phyloP scores from a whole-genome alignment of 371 early-diverging fungal genomes.

The Apophysomyces trapeziformis region DNA sequence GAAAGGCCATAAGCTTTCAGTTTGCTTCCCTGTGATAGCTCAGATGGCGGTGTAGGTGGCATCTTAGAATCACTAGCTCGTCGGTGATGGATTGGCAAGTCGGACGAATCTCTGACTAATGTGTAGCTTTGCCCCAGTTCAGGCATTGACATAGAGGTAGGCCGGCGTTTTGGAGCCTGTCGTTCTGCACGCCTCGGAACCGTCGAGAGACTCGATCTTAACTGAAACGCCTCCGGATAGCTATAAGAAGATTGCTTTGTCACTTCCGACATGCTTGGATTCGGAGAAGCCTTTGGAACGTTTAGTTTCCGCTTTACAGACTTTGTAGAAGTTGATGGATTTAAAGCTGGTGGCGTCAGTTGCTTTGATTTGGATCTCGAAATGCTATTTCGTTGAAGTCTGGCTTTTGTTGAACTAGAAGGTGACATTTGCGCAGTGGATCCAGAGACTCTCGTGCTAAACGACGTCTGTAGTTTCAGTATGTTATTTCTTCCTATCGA shows the following conservation, averaged over 20 bases:
- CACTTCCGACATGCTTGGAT: background rate
- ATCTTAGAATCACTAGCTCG: conserved; percentile 16
- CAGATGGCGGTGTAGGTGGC: conserved; percentile 29
- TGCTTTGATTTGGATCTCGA: background rate
- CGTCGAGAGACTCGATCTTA: conserved; percentile 3
- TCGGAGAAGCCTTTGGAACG: background rate
- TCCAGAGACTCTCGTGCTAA: background rate
- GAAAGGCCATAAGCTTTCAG: background rate
- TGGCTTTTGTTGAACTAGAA: conserved; percentile 1
- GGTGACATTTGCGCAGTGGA: background rate
- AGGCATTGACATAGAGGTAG: conserved; percentile 6
- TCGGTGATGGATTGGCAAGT: conserved; percentile 4
- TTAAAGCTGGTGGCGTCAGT: background rate
- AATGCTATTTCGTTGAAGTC: background rate
- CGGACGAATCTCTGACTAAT: background rate
- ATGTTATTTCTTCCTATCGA: background rate
- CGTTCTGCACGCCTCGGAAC: background rate
- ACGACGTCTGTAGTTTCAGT: background rate
- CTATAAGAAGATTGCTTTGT: background rate
- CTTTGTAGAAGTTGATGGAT: conserved; percentile 3
- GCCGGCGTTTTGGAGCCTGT: background rate
- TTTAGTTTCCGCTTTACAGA: background rate
- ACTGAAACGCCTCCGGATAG: conserved; percentile 11
- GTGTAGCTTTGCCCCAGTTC: conserved; percentile 2
- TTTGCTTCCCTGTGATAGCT: background rate